A percentile compares a stretch with the other conserved stretches of the same genome.
These are phyloP conservation scores for Hypericum perforatum DNA, from an alignment of 345 rosid species.

Conservation along the genomic window DNA sequence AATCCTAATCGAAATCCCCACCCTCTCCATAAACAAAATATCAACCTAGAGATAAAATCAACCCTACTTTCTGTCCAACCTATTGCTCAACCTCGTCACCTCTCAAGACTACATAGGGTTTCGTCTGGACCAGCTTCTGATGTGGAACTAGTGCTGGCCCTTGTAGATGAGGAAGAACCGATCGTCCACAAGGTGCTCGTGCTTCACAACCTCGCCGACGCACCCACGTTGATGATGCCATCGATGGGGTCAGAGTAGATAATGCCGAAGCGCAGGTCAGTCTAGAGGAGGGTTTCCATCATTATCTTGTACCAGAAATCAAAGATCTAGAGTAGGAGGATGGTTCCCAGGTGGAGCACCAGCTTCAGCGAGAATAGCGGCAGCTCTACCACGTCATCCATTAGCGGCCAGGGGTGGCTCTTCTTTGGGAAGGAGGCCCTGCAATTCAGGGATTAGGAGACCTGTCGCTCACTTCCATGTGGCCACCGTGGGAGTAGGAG, in stretches of 20 bases:
- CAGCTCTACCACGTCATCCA: constrained; percentile 62
- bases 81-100: constrained; percentile 81
- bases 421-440: constrained; percentile 49
- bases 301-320: constrained; percentile 97
- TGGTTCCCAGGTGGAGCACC: constrained; percentile 87
- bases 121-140: constrained; percentile 61
- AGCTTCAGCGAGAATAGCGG: constrained; percentile 85
- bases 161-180: constrained; percentile 78
- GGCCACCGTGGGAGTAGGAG: neutral
- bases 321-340: constrained; percentile 89
- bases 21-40: too few relatives aligned
- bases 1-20: too few relatives aligned
- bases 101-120: constrained; percentile 78
- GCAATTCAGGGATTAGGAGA: constrained; percentile 23
- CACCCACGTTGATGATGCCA: constrained; percentile 77
- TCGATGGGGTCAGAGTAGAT: constrained; percentile 62
- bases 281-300: constrained; percentile 93
- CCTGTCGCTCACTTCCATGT: constrained; percentile 13
- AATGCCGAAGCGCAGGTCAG: constrained; percentile 88
- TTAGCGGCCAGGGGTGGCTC: constrained; percentile 35
- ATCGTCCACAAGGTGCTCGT: constrained; percentile 80
- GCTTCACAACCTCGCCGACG: constrained; percentile 83
- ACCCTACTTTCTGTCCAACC: too few relatives aligned
- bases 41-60: too few relatives aligned
- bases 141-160: constrained; percentile 87